Evolutionary conservation across 2,329 filamentous ascomycete genomes (phyloP).

Genomic region (Diplodia corticola): DNA sequence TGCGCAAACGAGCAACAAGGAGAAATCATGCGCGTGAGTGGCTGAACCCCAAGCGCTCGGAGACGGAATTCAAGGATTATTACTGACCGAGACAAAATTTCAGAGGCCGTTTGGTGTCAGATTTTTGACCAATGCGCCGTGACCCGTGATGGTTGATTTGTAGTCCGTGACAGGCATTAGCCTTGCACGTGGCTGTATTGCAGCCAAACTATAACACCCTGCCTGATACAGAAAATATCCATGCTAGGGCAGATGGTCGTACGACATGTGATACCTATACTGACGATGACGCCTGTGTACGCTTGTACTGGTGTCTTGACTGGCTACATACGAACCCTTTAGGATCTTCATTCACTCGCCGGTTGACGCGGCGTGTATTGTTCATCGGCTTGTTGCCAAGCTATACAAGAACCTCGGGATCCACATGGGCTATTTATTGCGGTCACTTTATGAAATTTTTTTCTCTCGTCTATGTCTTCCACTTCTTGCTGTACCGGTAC

Average conservation of each 20-base stretch:
- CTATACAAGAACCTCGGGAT: background rate
- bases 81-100: background rate
- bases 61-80: background rate
- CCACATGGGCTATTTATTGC: background rate
- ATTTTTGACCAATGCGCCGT: background rate
- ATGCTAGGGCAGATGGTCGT: background rate
- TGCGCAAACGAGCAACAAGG: background rate
- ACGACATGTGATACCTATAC: conserved; percentile 8
- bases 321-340: background rate
- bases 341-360: background rate
- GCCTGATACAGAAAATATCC: background rate
- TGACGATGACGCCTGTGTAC: background rate
- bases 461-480: background rate
- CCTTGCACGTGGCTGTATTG: background rate
- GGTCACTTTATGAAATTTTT: background rate
- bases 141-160: background rate
- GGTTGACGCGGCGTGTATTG: background rate
- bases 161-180: background rate
- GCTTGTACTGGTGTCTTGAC: background rate
- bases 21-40: background rate
- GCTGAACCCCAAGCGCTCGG: background rate
- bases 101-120: background rate
- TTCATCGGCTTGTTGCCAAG: background rate
- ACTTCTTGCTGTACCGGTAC: background rate
- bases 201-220: background rate